phyloP scores from a whole-genome alignment of 2,329 filamentous ascomycete species.

The Claviceps capensis region DNA sequence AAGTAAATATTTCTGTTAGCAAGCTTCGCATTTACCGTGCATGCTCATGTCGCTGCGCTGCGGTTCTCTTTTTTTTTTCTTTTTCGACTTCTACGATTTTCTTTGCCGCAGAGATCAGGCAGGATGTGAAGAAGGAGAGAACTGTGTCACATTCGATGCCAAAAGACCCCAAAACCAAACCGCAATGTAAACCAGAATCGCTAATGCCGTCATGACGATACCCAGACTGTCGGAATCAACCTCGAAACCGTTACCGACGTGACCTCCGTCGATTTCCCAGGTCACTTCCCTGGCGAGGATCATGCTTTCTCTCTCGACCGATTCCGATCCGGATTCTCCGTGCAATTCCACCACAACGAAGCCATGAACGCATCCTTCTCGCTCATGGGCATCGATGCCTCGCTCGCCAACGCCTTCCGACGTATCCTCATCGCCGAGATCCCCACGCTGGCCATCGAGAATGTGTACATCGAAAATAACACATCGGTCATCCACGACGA shows the following conservation, averaged over 20 bases:
- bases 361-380: slow-evolving; percentile 74
- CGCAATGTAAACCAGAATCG: neutral
- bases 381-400: slow-evolving; percentile 79
- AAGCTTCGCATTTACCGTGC: no score
- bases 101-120: neutral
- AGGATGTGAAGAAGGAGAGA: neutral
- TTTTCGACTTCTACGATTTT: neutral
- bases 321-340: slow-evolving; percentile 55
- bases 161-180: neutral
- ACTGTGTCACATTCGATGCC: no score
- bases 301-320: slow-evolving; percentile 62
- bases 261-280: slow-evolving; percentile 80
- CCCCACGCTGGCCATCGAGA: slow-evolving; percentile 86
- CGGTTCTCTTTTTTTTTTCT: neutral
- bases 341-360: slow-evolving; percentile 77
- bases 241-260: slow-evolving; percentile 83
- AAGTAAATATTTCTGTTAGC: slow-evolving; percentile 10
- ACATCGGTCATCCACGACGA: slow-evolving; percentile 97
- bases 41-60: neutral
- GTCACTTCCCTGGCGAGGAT: slow-evolving; percentile 81
- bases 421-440: slow-evolving; percentile 93
- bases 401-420: slow-evolving; percentile 92
- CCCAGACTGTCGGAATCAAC: slow-evolving; percentile 75
- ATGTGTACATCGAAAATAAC: slow-evolving; percentile 88
- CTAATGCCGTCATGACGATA: neutral